phyloP scores from a whole-genome alignment of 495 filamentous ascomycete species.

The Xeromyces bisporus region DNA sequence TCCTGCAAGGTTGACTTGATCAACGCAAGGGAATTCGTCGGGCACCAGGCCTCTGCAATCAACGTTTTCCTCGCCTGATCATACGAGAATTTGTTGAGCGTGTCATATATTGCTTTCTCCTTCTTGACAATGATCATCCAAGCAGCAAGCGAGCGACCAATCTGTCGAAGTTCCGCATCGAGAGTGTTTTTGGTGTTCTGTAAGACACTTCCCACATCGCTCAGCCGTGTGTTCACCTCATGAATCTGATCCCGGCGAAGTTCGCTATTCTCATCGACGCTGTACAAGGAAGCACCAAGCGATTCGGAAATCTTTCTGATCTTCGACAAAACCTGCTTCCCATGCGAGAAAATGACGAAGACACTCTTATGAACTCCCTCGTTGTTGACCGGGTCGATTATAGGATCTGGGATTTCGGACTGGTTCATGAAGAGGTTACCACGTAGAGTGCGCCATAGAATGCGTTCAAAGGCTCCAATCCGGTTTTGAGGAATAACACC shows the following conservation, averaged over 20 bases:
- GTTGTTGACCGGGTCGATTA: constrained; percentile 81
- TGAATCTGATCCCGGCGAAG: constrained; percentile 85
- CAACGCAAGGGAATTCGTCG: constrained; percentile 71
- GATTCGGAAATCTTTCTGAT: constrained; percentile 98
- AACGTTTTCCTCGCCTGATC: constrained; percentile 89
- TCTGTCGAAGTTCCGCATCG: constrained; percentile 81
- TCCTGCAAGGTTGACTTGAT: constrained; percentile 95
- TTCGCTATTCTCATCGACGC: constrained; percentile 92
- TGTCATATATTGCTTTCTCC: constrained; percentile 96
- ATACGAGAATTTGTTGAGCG: constrained; percentile 90
- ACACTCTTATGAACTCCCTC: constrained; percentile 92
- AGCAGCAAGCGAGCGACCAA: constrained; percentile 70
- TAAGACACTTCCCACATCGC: constrained; percentile 78
- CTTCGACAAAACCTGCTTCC: constrained; percentile 94
- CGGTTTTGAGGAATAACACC: constrained; percentile 89
- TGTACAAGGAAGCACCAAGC: constrained; percentile 85
- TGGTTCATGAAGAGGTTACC: constrained; percentile 99
- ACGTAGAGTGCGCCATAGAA: constrained; percentile 88
- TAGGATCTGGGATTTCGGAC: constrained; percentile 88
- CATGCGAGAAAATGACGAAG: constrained; percentile 97
- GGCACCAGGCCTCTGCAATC: constrained; percentile 95
- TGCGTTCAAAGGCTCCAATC: constrained; percentile 88
- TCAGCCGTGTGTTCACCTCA: constrained; percentile 83
- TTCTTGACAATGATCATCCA: constrained; percentile 97
- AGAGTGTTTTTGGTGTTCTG: constrained; percentile 93